Percentiles rank a stretch among this genome's conserved stretches.
phyloP scores from a whole-genome alignment of 2,329 filamentous ascomycete genomes.

The Phoma sp. region DNA sequence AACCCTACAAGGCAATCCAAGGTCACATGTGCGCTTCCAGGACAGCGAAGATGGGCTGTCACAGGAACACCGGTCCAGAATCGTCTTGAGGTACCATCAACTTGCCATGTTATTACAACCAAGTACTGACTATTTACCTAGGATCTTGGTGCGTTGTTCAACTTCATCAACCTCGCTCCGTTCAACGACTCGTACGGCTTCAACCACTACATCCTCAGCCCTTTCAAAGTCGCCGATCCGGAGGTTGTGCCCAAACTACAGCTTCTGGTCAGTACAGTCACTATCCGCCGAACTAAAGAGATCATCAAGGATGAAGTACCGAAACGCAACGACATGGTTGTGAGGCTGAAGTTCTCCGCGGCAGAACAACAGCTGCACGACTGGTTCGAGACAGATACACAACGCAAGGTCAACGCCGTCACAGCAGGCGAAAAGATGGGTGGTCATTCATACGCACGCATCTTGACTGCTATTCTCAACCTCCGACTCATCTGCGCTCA shows the following conservation, averaged over 20 bases:
- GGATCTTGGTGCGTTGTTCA: conserved; percentile 84
- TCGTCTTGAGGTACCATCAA: conserved; percentile 64
- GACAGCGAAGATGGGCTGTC: conserved; percentile 91
- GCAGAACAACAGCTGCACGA: conserved; percentile 82
- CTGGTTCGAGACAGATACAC: conserved; percentile 81
- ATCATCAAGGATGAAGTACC: conserved; percentile 71
- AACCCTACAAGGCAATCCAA: conserved; percentile 85
- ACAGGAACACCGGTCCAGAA: conserved; percentile 97
- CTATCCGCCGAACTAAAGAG: conserved; percentile 88
- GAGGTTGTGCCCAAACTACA: conserved; percentile 85
- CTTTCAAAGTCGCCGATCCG: conserved; percentile 86
- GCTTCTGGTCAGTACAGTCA: conserved; percentile 92
- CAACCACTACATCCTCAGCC: conserved; percentile 77
- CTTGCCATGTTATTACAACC: conserved; percentile 42
- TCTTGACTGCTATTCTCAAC: conserved; percentile 87
- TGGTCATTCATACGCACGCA: conserved; percentile 90
- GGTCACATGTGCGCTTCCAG: conserved; percentile 79
- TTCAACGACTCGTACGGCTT: conserved; percentile 83
- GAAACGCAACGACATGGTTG: conserved; percentile 71
- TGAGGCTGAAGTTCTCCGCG: conserved; percentile 75
- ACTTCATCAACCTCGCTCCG: conserved; percentile 82
- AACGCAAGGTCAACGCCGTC: conserved; percentile 79
- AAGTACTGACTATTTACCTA: conserved; percentile 7
- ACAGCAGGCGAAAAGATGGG: conserved; percentile 70
- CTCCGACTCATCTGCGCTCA: conserved; percentile 91